A percentile compares a stretch with the other conserved stretches of the same genome.
phyloP scores from a whole-genome alignment of 208 protist species.

The Acanthamoeba sp. region DNA sequence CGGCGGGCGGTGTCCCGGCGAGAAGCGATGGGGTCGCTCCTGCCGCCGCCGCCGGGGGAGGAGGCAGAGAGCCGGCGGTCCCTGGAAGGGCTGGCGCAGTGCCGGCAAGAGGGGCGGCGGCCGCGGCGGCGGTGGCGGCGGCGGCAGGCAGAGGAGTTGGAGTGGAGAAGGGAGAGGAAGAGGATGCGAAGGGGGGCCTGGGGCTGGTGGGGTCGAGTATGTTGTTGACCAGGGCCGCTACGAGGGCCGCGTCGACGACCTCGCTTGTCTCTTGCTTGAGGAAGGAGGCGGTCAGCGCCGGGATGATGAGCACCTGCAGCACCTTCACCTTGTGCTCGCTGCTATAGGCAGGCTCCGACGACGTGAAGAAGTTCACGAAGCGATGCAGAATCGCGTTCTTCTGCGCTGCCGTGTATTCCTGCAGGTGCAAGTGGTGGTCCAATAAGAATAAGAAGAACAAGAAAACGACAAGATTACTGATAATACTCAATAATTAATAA shows the following conservation, averaged over 20 bases:
- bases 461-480: too few species aligned
- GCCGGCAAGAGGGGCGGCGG: neutral
- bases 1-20: too few species aligned
- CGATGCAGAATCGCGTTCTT: conserved; percentile 76
- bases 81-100: too few species aligned
- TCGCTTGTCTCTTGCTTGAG: conserved; percentile 60
- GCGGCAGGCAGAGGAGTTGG: neutral
- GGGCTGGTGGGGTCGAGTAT: too few species aligned
- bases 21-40: too few species aligned
- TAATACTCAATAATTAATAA: too few species aligned
- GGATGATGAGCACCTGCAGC: conserved; percentile 89
- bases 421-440: neutral
- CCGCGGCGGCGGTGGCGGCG: neutral
- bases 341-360: neutral
- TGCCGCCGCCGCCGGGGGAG: too few species aligned
- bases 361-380: conserved; percentile 83
- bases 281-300: conserved; percentile 82
- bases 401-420: conserved; percentile 69
- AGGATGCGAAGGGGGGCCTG: too few species aligned
- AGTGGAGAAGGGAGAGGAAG: neutral
- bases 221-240: too few species aligned
- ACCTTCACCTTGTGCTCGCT: conserved; percentile 87
- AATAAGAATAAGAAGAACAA: neutral
- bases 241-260: neutral
- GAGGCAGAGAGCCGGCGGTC: too few species aligned